Conservation (phyloP, 495 filamentous ascomycete species). For the Neurospora pannonica region DNA sequence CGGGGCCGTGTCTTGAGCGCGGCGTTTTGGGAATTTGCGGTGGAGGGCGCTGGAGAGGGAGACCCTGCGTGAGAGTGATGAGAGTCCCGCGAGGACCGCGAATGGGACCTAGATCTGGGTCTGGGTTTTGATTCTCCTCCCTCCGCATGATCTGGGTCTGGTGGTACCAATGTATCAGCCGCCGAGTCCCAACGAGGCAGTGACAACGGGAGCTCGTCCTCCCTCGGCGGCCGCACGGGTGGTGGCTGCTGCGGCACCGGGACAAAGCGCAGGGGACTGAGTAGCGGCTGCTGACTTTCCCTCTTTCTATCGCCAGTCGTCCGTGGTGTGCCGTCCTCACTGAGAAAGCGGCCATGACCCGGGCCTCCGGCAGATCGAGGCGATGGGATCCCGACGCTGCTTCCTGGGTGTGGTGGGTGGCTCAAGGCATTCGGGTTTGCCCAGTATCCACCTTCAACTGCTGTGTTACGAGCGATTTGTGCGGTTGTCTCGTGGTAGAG, state of each 20-base stretch:
- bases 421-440: neutral
- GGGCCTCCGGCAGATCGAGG: neutral
- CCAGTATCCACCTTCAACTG: neutral
- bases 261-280: neutral
- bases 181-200: neutral
- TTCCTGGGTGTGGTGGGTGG: neutral
- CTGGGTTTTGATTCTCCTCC: neutral
- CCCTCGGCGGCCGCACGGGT: neutral
- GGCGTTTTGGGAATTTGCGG: neutral
- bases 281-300: neutral
- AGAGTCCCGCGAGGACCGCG: neutral
- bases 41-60: neutral
- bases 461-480: constrained; percentile 7
- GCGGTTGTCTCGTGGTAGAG: constrained; percentile 16
- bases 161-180: neutral
- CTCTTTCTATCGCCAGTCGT: neutral
- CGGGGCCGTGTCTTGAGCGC: neutral
- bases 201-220: neutral
- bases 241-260: neutral
- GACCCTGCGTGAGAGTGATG: neutral
- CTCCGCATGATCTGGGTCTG: neutral
- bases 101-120: neutral
- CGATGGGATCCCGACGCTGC: neutral
- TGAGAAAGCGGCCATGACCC: neutral
- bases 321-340: neutral